Evolutionary conservation across 2,329 filamentous ascomycete genomes (phyloP), one percentile per base, ranked within the genome.

Genomic region (Colletotrichum tropicale): DNA sequence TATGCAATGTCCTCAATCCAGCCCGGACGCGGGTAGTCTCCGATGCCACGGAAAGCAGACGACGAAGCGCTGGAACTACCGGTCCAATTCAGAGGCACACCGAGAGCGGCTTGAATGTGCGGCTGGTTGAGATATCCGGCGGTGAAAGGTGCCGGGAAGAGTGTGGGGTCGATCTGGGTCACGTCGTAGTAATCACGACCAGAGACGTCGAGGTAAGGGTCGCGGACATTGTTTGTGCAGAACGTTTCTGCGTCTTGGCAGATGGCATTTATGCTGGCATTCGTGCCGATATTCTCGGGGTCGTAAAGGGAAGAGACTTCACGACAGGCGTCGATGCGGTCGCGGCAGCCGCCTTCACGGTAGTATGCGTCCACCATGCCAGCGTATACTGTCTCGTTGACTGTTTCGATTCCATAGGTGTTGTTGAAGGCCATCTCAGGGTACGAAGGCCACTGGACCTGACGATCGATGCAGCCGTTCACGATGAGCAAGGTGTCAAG

Each of bases 31-130:
- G 81, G 83, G 48, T 81, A 83, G 75, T 83, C 82, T 71, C 10
- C 81, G 81, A 77, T 83, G 76, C 82, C 30, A 48, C 67, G 61
- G 52, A 68, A 62, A 1, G 77, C 78, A 2, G 66, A 48, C 3
- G 75, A 61, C 1, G 74, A 76, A 8, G 78, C 75, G 60, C 64
- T 38, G 3, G 77, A 76, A 55, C 65, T 71, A 9, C 69, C 69
- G 0, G 89, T 89, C 79, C 86, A 91, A 79, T 91, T 91, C 66
- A 93, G 81, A 8, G 90, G 89, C 1, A 93, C 89, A 10, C 93
- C 93, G 30, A 95, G 88, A 2, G 91, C 90, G n/a, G 89, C 80
- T 77, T 91, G 90, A 1, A 94, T 87, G 55, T 58, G 62, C 4
- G 15, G 66, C 73, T 77, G 79, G 66, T 78, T 80, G 60, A 79